These are phyloP conservation scores for Chaetomium strumarium DNA, from an alignment of 2,329 filamentous ascomycete genomes.

Conservation along the genomic window DNA sequence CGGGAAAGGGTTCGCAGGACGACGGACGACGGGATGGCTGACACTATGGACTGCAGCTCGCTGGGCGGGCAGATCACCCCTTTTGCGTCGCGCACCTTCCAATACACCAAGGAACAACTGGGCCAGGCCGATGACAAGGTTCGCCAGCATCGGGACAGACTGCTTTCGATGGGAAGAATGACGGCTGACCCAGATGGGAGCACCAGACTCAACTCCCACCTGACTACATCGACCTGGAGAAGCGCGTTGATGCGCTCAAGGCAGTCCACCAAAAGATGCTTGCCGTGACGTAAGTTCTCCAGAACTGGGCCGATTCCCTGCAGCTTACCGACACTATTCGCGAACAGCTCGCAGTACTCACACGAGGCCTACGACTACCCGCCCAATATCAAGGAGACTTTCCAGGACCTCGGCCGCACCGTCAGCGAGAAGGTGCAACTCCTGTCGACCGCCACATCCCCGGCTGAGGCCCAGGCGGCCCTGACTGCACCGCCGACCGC, in stretches of 20 bases:
- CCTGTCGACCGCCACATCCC: slow-evolving; percentile 76
- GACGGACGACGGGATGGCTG: slow-evolving; percentile 18
- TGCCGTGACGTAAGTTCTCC: slow-evolving; percentile 73
- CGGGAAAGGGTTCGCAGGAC: slow-evolving; percentile 1
- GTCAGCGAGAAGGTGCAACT: slow-evolving; percentile 93
- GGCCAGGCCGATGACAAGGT: slow-evolving; percentile 94
- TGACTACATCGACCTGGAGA: slow-evolving; percentile 98
- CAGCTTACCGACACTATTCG: slow-evolving; percentile 10
- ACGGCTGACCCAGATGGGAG: slow-evolving; percentile 10
- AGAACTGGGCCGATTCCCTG: not conserved
- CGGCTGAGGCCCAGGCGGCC: slow-evolving; percentile 89
- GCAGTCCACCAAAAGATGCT: slow-evolving; percentile 96
- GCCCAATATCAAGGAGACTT: slow-evolving; percentile 95
- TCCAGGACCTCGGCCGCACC: slow-evolving; percentile 91
- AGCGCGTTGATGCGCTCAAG: slow-evolving; percentile 95
- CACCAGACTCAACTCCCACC: slow-evolving; percentile 85
- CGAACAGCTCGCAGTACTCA: slow-evolving; percentile 81
- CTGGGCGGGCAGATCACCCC: slow-evolving; percentile 80
- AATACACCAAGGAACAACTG: slow-evolving; percentile 97
- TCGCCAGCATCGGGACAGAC: slow-evolving; percentile 3
- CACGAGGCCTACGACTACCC: slow-evolving; percentile 91
- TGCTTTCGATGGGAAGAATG: not conserved
- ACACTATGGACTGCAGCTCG: slow-evolving; percentile 36
- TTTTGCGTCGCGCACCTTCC: slow-evolving; percentile 88
- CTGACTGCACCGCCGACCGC: slow-evolving; percentile 82